phyloP scores from a whole-genome alignment of 2,329 filamentous ascomycete genomes.

The Stachybotrys elegans region DNA sequence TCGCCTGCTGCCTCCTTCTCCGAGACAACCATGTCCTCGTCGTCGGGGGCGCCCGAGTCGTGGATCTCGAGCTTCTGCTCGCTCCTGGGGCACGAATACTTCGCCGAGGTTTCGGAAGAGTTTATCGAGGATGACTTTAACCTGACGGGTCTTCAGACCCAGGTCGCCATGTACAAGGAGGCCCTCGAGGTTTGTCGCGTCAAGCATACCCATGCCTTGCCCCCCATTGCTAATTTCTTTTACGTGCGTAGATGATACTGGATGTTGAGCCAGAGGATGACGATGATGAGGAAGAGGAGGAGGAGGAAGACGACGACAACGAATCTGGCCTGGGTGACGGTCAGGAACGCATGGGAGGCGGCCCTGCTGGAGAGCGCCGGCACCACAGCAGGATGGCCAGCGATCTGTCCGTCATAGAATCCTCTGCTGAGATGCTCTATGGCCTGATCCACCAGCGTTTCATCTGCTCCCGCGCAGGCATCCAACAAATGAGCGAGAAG shows the following conservation, averaged over 20 bases:
- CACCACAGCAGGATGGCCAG: conserved; percentile 82
- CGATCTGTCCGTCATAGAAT: conserved; percentile 93
- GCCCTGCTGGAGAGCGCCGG: conserved; percentile 59
- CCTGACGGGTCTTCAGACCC: conserved; percentile 86
- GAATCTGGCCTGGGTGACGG: conserved; percentile 57
- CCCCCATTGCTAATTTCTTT: neutral
- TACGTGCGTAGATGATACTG: conserved; percentile 71
- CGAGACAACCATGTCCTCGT: conserved; percentile 55
- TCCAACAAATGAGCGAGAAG: conserved; percentile 99
- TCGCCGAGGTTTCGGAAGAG: conserved; percentile 96
- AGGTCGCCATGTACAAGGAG: conserved; percentile 99
- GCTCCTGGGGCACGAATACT: conserved; percentile 94
- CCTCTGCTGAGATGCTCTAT: conserved; percentile 95
- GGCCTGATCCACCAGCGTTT: conserved; percentile 97
- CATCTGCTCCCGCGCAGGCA: conserved; percentile 92
- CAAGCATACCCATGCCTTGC: neutral
- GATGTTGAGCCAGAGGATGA: conserved; percentile 96
- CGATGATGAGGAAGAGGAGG: conserved; percentile 79
- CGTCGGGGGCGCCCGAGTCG: conserved; percentile 67
- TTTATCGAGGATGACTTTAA: conserved; percentile 99
- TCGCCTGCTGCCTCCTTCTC: conserved; percentile 10
- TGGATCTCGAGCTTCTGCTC: conserved; percentile 99
- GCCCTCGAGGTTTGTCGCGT: conserved; percentile 67
- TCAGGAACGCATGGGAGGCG: conserved; percentile 42
- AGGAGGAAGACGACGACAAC: conserved; percentile 70